A percentile compares a stretch with the other conserved stretches of the same genome.
These are phyloP conservation scores for Botrytis fabae DNA, from an alignment of 2,329 filamentous ascomycete species.

Conservation along the genomic window DNA sequence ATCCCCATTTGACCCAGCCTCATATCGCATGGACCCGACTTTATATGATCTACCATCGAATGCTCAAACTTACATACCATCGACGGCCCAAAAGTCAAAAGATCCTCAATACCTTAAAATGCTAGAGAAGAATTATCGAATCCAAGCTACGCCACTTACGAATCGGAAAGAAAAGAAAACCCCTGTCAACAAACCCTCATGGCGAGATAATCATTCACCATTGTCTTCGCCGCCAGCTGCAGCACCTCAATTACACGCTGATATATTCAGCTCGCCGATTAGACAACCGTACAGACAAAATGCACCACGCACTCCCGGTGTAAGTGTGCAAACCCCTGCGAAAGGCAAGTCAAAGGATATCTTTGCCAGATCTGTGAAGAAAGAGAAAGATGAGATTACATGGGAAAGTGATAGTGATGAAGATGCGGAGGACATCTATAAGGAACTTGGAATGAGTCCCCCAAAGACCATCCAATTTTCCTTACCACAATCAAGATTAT, in stretches of 20 bases:
- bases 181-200: conserved; percentile 39
- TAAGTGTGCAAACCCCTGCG: conserved; percentile 80
- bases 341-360: conserved; percentile 53
- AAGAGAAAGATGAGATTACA: conserved; percentile 55
- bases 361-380: conserved; percentile 42
- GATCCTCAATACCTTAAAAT: conserved; percentile 87
- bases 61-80: conserved; percentile 27
- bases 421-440: conserved; percentile 59
- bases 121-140: conserved; percentile 92
- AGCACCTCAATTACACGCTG: conserved; percentile 78
- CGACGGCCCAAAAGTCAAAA: conserved; percentile 45
- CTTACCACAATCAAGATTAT: conserved; percentile 70
- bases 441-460: conserved; percentile 71
- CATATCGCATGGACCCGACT: conserved; percentile 46
- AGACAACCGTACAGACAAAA: conserved; percentile 43
- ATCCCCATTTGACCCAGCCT: conserved; percentile 54
- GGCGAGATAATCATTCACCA: conserved; percentile 39
- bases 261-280: conserved; percentile 79
- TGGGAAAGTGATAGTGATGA: conserved; percentile 71
- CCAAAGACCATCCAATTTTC: conserved; percentile 92
- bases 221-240: conserved; percentile 76
- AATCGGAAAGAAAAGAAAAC: conserved; percentile 28
- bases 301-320: conserved; percentile 70
- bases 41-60: conserved; percentile 39
- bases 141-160: conserved; percentile 85